Evolutionary conservation across 352 stramenopile genomes (phyloP), one percentile per base, ranked within the genome.

Genomic region (Pythium rishiriense): DNA sequence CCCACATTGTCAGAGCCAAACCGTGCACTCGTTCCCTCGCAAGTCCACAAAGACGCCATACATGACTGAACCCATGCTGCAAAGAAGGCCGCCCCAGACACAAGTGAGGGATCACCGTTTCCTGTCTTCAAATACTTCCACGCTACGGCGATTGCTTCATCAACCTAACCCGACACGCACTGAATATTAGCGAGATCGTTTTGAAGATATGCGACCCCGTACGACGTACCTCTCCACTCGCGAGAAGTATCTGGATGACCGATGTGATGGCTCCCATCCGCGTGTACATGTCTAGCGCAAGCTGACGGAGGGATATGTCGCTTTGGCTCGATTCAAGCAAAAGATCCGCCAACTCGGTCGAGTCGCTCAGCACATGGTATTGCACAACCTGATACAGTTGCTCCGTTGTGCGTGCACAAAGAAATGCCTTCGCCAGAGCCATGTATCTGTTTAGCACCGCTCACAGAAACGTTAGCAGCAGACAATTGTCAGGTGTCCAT

Each of bases 341-440:
- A 11, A 88, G 51, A 4, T 85, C 70, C 14, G 82, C 84, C 41
- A 93, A 70, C 39, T 79, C 78, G 12, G 70, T 52, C 19, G 79
- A 93, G 54, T 91, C 84, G 31, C 62, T 60, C n/a, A 88, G 15
- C 2, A 83, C 68, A 33, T 85, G 73, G 15, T 83, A 79, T 31
- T 88, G 81, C 15, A 93, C 62, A 14, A 86, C 85, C 55, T 91
- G 81, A 54, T 82, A 89, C 26, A 93, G 64, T 43, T 90, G 79
- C 39, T 71, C 65, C 0, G 74, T 64, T 12, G 87, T 69, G 15
- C 64, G 64, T 14, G 73, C 66, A 42, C 59, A 64, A 56, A 91
- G 63, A 65, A 80, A 90, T 21, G 74, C 72, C 50, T 81, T 71
- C 4, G 79, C 82, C 0, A 90, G 70, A 5, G 78, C 70, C 37